Evolutionary conservation across 805 yeast species (phyloP).

Genomic region (Komagataella populi): DNA sequence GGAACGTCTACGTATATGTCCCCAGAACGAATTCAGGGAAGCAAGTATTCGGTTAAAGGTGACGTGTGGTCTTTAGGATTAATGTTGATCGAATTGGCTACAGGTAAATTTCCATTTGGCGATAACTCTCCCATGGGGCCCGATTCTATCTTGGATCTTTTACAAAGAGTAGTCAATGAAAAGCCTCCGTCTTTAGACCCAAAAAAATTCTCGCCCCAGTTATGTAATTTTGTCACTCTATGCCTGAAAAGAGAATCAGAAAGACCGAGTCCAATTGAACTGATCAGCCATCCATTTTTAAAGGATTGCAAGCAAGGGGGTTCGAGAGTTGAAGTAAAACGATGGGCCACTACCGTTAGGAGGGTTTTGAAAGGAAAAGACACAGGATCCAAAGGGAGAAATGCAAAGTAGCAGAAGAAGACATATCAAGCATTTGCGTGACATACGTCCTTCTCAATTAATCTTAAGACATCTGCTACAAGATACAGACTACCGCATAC

Average conservation of each 20-base stretch:
- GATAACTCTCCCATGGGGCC: slow-evolving; percentile 30
- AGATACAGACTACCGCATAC: slow-evolving; percentile 64
- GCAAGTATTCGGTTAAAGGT: slow-evolving; percentile 83
- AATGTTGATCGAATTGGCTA: slow-evolving; percentile 77
- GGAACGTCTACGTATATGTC: slow-evolving; percentile 98
- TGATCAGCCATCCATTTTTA: slow-evolving; percentile 28
- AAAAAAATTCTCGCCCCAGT: slow-evolving; percentile 27
- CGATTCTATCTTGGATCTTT: slow-evolving; percentile 77
- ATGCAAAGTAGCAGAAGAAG: background rate
- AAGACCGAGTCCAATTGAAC: slow-evolving; percentile 63
- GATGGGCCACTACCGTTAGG: slow-evolving; percentile 23
- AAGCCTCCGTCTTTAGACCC: slow-evolving; percentile 59
- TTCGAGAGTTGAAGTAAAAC: slow-evolving; percentile 15
- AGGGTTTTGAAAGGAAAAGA: slow-evolving; percentile 22
- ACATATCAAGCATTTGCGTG: background rate
- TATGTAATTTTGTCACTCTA: slow-evolving; percentile 57
- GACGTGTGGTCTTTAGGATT: slow-evolving; percentile 97
- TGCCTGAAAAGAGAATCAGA: slow-evolving; percentile 66
- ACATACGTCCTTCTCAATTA: slow-evolving; percentile 10
- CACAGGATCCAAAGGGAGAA: slow-evolving; percentile 3
- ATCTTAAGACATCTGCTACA: slow-evolving; percentile 38
- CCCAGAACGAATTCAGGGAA: slow-evolving; percentile 95
- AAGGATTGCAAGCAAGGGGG: slow-evolving; percentile 17
- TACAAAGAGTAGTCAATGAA: slow-evolving; percentile 90
- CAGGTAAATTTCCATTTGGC: slow-evolving; percentile 71